A percentile compares a stretch with the other conserved stretches of the same genome.
phyloP scores from a whole-genome alignment of 2,329 filamentous ascomycete genomes.

The Aureobasidium zeae region DNA sequence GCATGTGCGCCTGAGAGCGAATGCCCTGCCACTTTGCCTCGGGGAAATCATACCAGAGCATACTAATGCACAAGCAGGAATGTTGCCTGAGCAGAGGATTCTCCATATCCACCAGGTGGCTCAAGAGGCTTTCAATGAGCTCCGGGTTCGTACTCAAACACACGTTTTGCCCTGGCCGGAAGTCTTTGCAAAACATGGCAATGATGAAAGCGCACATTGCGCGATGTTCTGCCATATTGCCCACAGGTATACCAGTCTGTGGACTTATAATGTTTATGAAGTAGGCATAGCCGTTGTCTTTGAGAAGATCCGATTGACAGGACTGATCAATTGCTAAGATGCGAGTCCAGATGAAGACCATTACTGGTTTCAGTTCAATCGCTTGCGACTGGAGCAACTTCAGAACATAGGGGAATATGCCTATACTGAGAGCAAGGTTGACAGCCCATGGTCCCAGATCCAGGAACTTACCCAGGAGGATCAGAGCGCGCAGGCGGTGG shows the following conservation, averaged over 20 bases:
- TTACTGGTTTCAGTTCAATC: constrained; percentile 88
- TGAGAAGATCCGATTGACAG: constrained; percentile 86
- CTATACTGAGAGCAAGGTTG: constrained; percentile 93
- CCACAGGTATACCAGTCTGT: constrained; percentile 57
- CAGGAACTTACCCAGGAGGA: constrained; percentile 84
- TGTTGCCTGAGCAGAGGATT: constrained; percentile 88
- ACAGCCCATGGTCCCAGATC: constrained; percentile 97
- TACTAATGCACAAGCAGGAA: constrained; percentile 90
- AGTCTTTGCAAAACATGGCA: constrained; percentile 92
- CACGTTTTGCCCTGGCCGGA: constrained; percentile 82
- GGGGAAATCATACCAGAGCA: constrained; percentile 82
- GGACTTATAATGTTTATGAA: constrained; percentile 90
- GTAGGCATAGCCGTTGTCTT: constrained; percentile 95
- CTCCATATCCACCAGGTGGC: constrained; percentile 73
- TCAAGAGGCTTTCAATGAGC: constrained; percentile 78
- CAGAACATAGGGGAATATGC: constrained; percentile 97
- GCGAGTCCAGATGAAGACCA: constrained; percentile 99
- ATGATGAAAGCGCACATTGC: constrained; percentile 99
- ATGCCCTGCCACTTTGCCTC: constrained; percentile 97
- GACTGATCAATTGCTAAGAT: constrained; percentile 91
- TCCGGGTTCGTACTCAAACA: constrained; percentile 82
- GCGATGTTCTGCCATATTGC: constrained; percentile 82
- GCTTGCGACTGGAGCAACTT: constrained; percentile 94
- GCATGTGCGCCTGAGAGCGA: constrained; percentile 70
- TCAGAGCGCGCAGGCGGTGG: constrained; percentile 80